Conservation (phyloP, 768 basidiomycete species). For the Dioszegia crocea region DNA sequence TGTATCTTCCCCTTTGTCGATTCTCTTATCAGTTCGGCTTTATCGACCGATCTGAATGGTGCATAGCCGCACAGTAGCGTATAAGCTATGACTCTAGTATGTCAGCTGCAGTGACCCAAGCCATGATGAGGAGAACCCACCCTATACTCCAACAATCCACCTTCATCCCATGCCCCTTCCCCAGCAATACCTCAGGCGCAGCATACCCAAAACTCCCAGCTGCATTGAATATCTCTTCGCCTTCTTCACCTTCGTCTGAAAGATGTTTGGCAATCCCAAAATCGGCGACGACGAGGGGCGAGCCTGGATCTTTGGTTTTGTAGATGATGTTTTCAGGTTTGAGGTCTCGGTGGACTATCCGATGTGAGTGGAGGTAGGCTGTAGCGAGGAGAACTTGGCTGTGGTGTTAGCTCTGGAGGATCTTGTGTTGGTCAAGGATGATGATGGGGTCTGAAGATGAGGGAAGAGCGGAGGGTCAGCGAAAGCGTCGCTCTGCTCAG, state of each 20-base stretch:
- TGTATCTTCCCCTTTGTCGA: constrained; percentile 79
- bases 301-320: constrained; percentile 66
- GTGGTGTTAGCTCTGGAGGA: too few species aligned
- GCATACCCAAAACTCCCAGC: constrained; percentile 71
- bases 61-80: constrained; percentile 92
- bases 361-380: constrained; percentile 80
- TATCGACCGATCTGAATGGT: constrained; percentile 83
- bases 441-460: too few species aligned
- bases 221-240: constrained; percentile 37
- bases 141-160: constrained; percentile 94
- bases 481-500: too few species aligned
- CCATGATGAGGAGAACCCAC: constrained; percentile 52
- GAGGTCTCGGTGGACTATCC: constrained; percentile 93
- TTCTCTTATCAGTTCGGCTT: constrained; percentile 69
- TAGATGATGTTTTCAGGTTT: constrained; percentile 98
- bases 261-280: constrained; percentile 70
- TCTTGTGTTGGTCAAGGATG: too few species aligned
- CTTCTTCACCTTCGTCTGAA: constrained; percentile 13
- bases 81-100: constrained; percentile 79
- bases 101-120: not conserved
- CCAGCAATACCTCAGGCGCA: constrained; percentile 64
- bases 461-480: too few species aligned
- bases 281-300: constrained; percentile 91
- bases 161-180: constrained; percentile 80
- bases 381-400: constrained; percentile 78